Evolutionary conservation across 2,329 filamentous ascomycete genomes (phyloP).

Genomic region (Leptoxyphium fumago): DNA sequence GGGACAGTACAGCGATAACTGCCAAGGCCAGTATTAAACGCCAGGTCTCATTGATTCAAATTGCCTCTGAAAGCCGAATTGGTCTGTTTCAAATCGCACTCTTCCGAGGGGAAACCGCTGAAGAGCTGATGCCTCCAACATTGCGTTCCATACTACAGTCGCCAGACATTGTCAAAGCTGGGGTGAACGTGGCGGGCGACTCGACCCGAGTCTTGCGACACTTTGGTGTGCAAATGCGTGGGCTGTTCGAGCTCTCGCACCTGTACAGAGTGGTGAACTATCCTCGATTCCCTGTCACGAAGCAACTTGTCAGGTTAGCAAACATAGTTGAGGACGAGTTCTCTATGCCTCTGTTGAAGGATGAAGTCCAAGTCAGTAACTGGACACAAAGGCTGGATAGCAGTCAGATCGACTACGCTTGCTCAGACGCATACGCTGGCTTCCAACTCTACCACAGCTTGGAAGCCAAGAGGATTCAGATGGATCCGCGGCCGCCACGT

Average conservation of each 20-base stretch:
- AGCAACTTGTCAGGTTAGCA: slow-evolving; percentile 49
- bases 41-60: slow-evolving; percentile 69
- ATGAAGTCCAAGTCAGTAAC: slow-evolving; percentile 55
- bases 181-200: slow-evolving; percentile 59
- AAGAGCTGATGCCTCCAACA: slow-evolving; percentile 53
- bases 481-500: slow-evolving; percentile 56
- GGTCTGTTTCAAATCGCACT: slow-evolving; percentile 68
- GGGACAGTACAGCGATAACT: slow-evolving; percentile 41
- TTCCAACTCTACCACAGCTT: slow-evolving; percentile 58
- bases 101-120: slow-evolving; percentile 23
- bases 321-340: slow-evolving; percentile 57
- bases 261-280: slow-evolving; percentile 65
- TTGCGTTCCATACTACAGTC: slow-evolving; percentile 61
- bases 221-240: slow-evolving; percentile 48
- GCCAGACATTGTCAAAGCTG: slow-evolving; percentile 53
- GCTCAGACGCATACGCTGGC: slow-evolving; percentile 70
- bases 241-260: slow-evolving; percentile 70
- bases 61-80: slow-evolving; percentile 63
- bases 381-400: slow-evolving; percentile 52
- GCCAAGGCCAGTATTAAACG: slow-evolving; percentile 35
- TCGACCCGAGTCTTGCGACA: slow-evolving; percentile 50
- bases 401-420: slow-evolving; percentile 59
- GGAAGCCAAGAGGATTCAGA: slow-evolving; percentile 49
- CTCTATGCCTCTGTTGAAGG: slow-evolving; percentile 62
- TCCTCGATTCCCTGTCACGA: slow-evolving; percentile 47